Conservation (phyloP, 768 basidiomycete species). For the Coprinellus micaceus region DNA sequence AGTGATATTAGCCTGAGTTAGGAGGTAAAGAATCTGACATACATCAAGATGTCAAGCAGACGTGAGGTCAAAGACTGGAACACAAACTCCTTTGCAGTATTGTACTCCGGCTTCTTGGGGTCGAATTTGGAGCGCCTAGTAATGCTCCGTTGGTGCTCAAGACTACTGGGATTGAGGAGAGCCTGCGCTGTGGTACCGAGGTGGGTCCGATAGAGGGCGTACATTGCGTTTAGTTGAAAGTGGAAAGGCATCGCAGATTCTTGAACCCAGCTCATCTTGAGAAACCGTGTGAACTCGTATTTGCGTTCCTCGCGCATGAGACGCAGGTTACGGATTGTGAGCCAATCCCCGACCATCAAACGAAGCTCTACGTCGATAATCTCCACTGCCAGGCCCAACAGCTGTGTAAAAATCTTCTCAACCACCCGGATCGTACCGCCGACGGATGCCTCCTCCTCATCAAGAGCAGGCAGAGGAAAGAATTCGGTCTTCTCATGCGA, state of each 20-base stretch:
- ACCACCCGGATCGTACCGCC: constrained; percentile 8
- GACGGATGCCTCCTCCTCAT: constrained; percentile 12
- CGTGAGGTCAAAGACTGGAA: constrained; percentile 4
- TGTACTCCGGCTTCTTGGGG: constrained; percentile 13
- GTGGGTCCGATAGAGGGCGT: constrained; percentile 9
- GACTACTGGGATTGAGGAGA: constrained; percentile 12
- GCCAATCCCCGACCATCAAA: constrained; percentile 12
- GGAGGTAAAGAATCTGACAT: not conserved
- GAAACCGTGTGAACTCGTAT: not conserved
- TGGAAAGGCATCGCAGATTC: constrained; percentile 15
- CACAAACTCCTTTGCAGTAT: constrained; percentile 7
- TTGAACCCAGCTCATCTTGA: constrained; percentile 11
- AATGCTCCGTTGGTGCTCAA: constrained; percentile 13
- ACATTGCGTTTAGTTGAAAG: constrained; percentile 14
- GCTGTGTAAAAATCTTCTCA: constrained; percentile 9
- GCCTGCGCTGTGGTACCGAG: constrained; percentile 3
- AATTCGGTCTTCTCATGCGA: constrained; percentile 10
- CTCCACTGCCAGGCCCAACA: constrained; percentile 8
- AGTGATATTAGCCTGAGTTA: not conserved
- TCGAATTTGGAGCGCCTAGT: constrained; percentile 9
- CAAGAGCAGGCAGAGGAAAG: constrained; percentile 11
- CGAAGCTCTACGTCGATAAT: constrained; percentile 6
- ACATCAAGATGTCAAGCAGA: constrained; percentile 2
- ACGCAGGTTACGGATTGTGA: constrained; percentile 11
- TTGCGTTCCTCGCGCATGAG: constrained; percentile 10